Base-by-base conservation (phyloP, 2,329 filamentous ascomycete genomes). In the Fusarium sp. region DNA sequence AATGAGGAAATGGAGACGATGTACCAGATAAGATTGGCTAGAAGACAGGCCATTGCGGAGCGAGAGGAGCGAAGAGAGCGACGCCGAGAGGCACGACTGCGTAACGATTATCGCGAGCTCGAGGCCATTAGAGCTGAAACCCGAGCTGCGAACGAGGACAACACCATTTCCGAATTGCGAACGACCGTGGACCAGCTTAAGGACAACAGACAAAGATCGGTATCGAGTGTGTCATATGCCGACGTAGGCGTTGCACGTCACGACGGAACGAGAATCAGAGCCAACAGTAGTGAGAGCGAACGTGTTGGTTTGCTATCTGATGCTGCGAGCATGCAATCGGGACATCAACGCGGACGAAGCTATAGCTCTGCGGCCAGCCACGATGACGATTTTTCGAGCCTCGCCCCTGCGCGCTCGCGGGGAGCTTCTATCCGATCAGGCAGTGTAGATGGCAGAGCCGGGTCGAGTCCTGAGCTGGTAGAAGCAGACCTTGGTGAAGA, bases 1-100 rank as follows among this genome's bases (percentile, higher is more conserved):
- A 94, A 98, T 69, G 89, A 93, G 29, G 93, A 98, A 79, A 98
- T 98, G 96, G 92, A 96, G 67, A 89, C 92, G 0, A 81, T 98
- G 43, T 98, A 97, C 79, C 94, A 97, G 79, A 95, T 98, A 63
- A 91, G 96, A 15, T 78, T 92, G 15, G 90, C 93, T 20, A 88
- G 96, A 57, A 88, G 94, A 54, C 85, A 88, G 59, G 92, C 97
- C 78, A 85, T 91, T 41, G 88, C 89, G 7, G 94, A 96, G 67
- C 90, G 94, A 8, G 93, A 97, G 71, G 90, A 92, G 69, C 85
- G 92, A n/a, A 86, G 93, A 54, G 85, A 88, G 48, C 84, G 89
- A 61, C 86, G 93, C 29, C 84, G 88, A 30, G 92, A 94, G 69
- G 94, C 94, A 13, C 88, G 92, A 52, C 87, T 85, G 58, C 85